Conservation (phyloP, 2,329 filamentous ascomycete species). For the Phialophora tarda region DNA sequence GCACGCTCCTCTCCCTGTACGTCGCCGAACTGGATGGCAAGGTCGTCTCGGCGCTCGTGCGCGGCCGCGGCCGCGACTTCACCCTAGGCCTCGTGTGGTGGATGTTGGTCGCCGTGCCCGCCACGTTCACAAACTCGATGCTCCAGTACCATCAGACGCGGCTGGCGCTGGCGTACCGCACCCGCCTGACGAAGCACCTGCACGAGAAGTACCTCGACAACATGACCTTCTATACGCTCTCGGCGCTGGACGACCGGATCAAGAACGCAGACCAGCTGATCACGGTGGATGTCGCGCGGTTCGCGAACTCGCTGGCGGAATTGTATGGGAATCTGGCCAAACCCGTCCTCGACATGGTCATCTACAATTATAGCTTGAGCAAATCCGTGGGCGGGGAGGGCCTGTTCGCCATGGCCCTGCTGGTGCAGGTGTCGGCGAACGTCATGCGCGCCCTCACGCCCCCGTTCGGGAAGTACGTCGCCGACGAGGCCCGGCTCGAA, state of each 20-base stretch:
- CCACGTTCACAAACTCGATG: constrained; percentile 99
- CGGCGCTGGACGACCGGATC: constrained; percentile 93
- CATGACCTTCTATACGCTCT: constrained; percentile 96
- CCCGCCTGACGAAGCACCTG: constrained; percentile 89
- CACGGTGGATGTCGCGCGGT: constrained; percentile 93
- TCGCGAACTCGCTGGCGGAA: constrained; percentile 92
- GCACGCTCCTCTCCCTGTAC: constrained; percentile 91
- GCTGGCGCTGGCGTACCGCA: constrained; percentile 88
- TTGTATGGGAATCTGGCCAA: constrained; percentile 97
- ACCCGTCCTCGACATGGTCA: constrained; percentile 90
- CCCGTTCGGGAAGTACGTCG: constrained; percentile 96
- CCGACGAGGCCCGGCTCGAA: constrained; percentile 90
- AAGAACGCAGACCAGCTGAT: constrained; percentile 98
- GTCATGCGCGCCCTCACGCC: constrained; percentile 94
- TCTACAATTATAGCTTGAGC: constrained; percentile 94
- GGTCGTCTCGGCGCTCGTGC: constrained; percentile 88
- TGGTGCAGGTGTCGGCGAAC: constrained; percentile 90
- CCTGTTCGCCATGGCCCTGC: constrained; percentile 89
- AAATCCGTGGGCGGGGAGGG: constrained; percentile 96
- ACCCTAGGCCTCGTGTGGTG: constrained; percentile 89
- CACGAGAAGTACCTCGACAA: constrained; percentile 97
- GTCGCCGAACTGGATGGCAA: constrained; percentile 92
- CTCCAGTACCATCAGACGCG: constrained; percentile 97
- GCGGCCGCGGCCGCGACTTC: constrained; percentile 90
- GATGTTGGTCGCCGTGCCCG: constrained; percentile 96